Evolutionary conservation across 805 yeast species (phyloP).

Genomic region (Candida ortonii): DNA sequence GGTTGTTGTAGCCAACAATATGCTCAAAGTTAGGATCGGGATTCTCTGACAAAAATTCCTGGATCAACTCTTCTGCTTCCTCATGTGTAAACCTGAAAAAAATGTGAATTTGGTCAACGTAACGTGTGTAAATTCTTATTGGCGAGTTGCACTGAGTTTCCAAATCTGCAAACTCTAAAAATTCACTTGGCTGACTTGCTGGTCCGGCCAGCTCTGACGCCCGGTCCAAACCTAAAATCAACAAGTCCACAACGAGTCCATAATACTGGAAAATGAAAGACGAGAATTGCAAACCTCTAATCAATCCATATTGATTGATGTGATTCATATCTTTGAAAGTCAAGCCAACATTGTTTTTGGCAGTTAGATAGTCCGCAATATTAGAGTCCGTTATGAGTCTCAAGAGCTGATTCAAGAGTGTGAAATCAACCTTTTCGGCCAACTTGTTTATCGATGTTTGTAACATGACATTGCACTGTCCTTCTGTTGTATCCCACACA

Average conservation of each 20-base stretch:
- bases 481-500: slow-evolving; percentile 76
- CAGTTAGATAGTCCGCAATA: slow-evolving; percentile 90
- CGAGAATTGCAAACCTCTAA: slow-evolving; percentile 87
- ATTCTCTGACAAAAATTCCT: slow-evolving; percentile 74
- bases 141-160: slow-evolving; percentile 69
- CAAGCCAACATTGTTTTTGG: slow-evolving; percentile 80
- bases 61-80: slow-evolving; percentile 72
- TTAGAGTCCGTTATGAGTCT: slow-evolving; percentile 82
- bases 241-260: slow-evolving; percentile 78
- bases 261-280: slow-evolving; percentile 88
- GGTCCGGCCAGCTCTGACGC: slow-evolving; percentile 87
- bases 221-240: slow-evolving; percentile 80
- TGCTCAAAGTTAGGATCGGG: slow-evolving; percentile 93
- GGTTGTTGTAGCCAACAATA: slow-evolving; percentile 80
- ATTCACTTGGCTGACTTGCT: slow-evolving; percentile 67
- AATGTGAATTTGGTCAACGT: slow-evolving; percentile 77
- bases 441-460: slow-evolving; percentile 69
- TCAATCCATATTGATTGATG: slow-evolving; percentile 80
- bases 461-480: slow-evolving; percentile 80
- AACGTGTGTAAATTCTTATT: slow-evolving; percentile 74
- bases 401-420: slow-evolving; percentile 76
- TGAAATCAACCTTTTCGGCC: slow-evolving; percentile 84
- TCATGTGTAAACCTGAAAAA: slow-evolving; percentile 70
- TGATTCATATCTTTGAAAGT: slow-evolving; percentile 95
- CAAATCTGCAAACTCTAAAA: slow-evolving; percentile 62